Evolutionary conservation across 345 rosid genomes (phyloP), one percentile per base, ranked within the genome.

Genomic region (Sapria himalayana): DNA sequence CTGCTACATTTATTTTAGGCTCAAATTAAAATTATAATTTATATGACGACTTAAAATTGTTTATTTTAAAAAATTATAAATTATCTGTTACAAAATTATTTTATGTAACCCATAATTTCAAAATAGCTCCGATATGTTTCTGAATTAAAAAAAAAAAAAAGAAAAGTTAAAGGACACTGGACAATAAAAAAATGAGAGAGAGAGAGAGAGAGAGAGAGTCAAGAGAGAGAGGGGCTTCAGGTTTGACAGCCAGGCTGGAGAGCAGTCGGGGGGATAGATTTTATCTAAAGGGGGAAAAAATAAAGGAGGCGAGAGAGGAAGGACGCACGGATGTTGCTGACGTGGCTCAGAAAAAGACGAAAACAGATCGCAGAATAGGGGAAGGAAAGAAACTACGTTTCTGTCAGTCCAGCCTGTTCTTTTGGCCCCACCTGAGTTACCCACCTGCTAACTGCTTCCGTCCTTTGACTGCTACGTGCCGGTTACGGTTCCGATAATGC

Each of bases 231-330:
- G 29, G 39, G 2, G 33, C 19, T 32, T 16, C 32, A 52, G 47
- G 54, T 64, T 64, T 64, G 71, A 64, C 69, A 46, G 59, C 55
- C 80, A 69, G 76, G 59, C 80, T 73, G 80, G 64, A 60, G 22
- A 43, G 64, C 76, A 69, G 53, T 51, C 51, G 24, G 24, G 23
- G 23, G 33, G n/a, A 24, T 1, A 15, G 15, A 43, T n/a, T 43
- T 52, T 42, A 23, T 14, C 24, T 23, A 21, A 29, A 9, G 13
- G 3, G 14, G 18, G 10, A 17, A 18, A 1, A 24, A 20, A 24
- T 4, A 15, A 13, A 23, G 50, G 41, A 48, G 27, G 23, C 10
- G 33, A 16, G 19, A 11, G 15, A 8, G 38, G 47, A 62, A 45
- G 45, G 65, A 62, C 67, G 64, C 65, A 50, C 33, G 60, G 61